Percentiles rank a stretch among this genome's conserved stretches.
These are phyloP conservation scores for Chrysopogon serrulatus DNA, from an alignment of 176 grass and related monocot species.

Conservation along the genomic window DNA sequence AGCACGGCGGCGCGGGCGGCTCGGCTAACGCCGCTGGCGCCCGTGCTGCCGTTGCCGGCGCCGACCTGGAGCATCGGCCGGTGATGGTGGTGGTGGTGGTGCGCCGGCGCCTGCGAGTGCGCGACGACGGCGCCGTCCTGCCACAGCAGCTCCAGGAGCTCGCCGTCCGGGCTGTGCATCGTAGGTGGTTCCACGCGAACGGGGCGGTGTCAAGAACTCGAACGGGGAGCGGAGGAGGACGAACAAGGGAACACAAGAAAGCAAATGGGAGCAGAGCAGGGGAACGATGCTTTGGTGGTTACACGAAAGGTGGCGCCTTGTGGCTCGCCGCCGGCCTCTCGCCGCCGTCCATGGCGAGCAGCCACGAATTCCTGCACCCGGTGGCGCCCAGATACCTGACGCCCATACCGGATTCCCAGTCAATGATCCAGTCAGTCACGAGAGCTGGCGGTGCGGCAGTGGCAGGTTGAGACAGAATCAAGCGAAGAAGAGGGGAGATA, in stretches of 20 bases:
- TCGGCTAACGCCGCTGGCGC: slow-evolving; percentile 43
- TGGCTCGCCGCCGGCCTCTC: not conserved
- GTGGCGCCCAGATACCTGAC: not conserved
- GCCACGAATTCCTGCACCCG: not conserved
- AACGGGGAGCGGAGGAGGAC: not conserved
- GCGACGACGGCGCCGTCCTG: slow-evolving; percentile 60
- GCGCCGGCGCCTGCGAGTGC: slow-evolving; percentile 53
- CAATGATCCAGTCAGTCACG: not conserved
- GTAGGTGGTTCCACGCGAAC: not conserved
- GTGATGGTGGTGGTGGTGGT: not conserved
- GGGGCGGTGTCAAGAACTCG: not conserved
- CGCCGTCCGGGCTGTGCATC: slow-evolving; percentile 53
- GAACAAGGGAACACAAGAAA: not conserved
- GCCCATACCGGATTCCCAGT: not conserved
- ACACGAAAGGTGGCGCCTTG: not conserved
- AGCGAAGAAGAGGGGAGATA: not conserved
- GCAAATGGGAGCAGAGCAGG: not conserved
- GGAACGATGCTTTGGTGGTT: slow-evolving; percentile 2
- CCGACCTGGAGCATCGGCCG: not conserved
- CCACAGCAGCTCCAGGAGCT: slow-evolving; percentile 84
- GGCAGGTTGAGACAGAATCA: no score
- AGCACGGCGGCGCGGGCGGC: slow-evolving; percentile 30
- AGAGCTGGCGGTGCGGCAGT: no score
- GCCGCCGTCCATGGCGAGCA: slow-evolving; percentile 17
- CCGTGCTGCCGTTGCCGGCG: not conserved